Conservation (phyloP, 1,284 basidiomycete species). For the Ustilago vetiveriae region DNA sequence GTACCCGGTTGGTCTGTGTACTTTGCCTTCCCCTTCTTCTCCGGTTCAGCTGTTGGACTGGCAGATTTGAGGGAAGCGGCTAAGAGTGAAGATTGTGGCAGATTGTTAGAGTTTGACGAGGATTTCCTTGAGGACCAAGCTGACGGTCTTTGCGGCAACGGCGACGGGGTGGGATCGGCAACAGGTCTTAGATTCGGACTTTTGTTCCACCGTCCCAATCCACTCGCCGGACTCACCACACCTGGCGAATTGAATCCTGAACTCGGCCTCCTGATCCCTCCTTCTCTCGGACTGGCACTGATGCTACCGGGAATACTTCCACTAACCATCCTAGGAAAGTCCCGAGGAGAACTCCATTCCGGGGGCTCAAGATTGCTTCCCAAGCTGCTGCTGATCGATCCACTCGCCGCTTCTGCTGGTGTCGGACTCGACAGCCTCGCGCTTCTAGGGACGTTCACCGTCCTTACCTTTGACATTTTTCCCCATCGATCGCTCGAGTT, state of each 20-base stretch:
- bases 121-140: neutral
- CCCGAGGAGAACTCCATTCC: slow-evolving; percentile 12
- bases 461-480: slow-evolving; percentile 55
- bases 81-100: slow-evolving; percentile 11
- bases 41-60: neutral
- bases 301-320: too few species aligned
- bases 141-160: neutral
- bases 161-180: neutral
- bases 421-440: slow-evolving; percentile 41
- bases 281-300: neutral
- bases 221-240: neutral
- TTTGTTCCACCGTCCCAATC: slow-evolving; percentile 13
- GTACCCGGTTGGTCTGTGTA: neutral
- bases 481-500: slow-evolving; percentile 31
- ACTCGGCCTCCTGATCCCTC: slow-evolving; percentile 2
- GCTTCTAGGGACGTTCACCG: slow-evolving; percentile 48
- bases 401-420: slow-evolving; percentile 16
- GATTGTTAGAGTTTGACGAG: neutral
- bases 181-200: slow-evolving; percentile 21
- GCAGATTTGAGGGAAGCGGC: slow-evolving; percentile 14
- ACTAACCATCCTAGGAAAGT: slow-evolving; percentile 13
- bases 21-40: slow-evolving; percentile 3
- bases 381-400: too few species aligned
- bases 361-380: slow-evolving; percentile 15
- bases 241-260: neutral